Conservation (phyloP, 352 stramenopile genomes). For the Globisporangium orthogonon region DNA sequence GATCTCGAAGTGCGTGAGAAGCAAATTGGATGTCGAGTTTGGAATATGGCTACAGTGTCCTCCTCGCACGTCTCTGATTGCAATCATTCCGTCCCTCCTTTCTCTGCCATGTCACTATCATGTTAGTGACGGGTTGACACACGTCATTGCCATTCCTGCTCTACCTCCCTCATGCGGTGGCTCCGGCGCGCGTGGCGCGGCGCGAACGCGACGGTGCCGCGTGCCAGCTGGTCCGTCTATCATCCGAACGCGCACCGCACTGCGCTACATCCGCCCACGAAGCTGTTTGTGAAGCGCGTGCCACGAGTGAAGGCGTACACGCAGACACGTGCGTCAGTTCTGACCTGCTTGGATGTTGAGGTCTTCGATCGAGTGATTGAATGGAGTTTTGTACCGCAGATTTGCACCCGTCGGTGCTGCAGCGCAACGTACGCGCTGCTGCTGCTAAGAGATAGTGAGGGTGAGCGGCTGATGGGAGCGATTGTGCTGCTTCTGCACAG, state of each 20-base stretch:
- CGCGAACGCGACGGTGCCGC: slow-evolving; percentile 18
- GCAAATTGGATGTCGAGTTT: too few relatives aligned
- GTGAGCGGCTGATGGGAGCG: neutral
- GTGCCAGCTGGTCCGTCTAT: slow-evolving; percentile 46
- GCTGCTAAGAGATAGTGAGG: too few relatives aligned
- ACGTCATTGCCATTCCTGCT: neutral
- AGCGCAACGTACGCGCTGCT: slow-evolving; percentile 21
- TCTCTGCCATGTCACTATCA: too few relatives aligned
- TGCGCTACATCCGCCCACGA: slow-evolving; percentile 26
- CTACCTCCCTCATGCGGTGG: slow-evolving; percentile 18
- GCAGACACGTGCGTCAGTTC: slow-evolving; percentile 29
- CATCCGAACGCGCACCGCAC: slow-evolving; percentile 20
- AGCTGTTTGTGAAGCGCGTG: slow-evolving; percentile 25
- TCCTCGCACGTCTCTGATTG: too few relatives aligned
- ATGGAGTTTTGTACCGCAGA: neutral
- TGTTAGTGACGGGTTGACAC: slow-evolving; percentile 5
- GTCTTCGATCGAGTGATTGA: too few relatives aligned
- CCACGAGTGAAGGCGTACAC: slow-evolving; percentile 28
- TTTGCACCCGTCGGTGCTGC: slow-evolving; percentile 26
- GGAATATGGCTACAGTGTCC: too few relatives aligned
- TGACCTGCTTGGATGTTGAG: too few relatives aligned
- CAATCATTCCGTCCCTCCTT: too few relatives aligned
- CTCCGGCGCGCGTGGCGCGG: slow-evolving; percentile 20
- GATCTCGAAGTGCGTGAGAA: too few relatives aligned
- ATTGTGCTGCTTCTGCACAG: slow-evolving; percentile 17